Base-by-base conservation (phyloP, 306 rosid genomes). In the Quercus wislizeni region DNA sequence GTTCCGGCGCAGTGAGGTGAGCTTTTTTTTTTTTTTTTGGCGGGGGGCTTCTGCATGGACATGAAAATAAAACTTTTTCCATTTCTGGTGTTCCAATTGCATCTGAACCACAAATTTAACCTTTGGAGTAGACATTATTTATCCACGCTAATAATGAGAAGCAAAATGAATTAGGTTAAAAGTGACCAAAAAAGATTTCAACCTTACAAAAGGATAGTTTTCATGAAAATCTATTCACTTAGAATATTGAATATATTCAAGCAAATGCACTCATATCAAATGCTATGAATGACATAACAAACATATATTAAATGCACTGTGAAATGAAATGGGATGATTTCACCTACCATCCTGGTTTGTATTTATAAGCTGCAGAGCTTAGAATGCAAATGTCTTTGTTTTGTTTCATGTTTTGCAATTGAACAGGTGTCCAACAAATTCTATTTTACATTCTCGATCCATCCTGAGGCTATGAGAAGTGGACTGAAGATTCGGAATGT, bases 381-480 rank as follows among this genome's bases (percentile, higher is more conserved):
- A 10, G 27, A 23, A 59, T 20, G 2, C 31, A 10, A 41, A 25
- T 46, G 8, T 67, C 56, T 77, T 85, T 21, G 51, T 21, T 52
- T 25, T 33, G 83, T 19, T 73, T 62, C 35, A 9, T 71, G 74
- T 25, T 70, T 67, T 64, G 75, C 51, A 20, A 68, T 71, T 55
- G 63, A 52, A 74, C 87, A 91, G 98, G 91, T 91, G 65, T 93
- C 98, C 77, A 91, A 93, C 85, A 93, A 90, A 85, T 91, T 93
- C 86, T 93, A 93, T 88, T 83, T 93, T 86, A 90, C 98, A 12
- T 93, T 91, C 82, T 85, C 91, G 43, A 87, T 86, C 67, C 80
- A 58, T 58, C 86, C 89, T 1, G 91, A 82, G 76, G 88, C 91
- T 65, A 56, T 85, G 54, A 86, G 80, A 75, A 85, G 84, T 70